A percentile compares a stretch with the other conserved stretches of the same genome.
Evolutionary conservation across 2,329 filamentous ascomycete genomes (phyloP).

Genomic region (Trichoderma aggressivum): DNA sequence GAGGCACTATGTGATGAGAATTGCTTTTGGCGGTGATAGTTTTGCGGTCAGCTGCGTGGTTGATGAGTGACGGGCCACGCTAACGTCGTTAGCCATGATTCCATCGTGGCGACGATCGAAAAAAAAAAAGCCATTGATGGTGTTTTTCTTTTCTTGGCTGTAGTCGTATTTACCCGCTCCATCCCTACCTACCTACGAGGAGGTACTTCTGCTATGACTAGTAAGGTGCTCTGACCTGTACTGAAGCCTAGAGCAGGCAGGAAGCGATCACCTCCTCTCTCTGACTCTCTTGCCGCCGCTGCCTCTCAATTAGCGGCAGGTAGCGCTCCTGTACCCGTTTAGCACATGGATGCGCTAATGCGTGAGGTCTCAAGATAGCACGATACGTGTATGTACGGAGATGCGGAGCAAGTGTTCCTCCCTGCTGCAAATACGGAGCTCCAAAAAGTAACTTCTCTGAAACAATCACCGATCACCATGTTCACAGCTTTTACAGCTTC

Average conservation of each 20-base stretch:
- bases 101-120: not conserved
- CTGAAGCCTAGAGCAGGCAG: not conserved
- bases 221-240: not conserved
- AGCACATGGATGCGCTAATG: constrained; percentile 1
- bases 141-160: not conserved
- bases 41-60: constrained; percentile 3
- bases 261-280: not conserved
- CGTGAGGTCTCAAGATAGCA: not conserved
- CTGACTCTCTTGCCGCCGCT: not conserved
- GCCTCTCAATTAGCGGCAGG: not conserved
- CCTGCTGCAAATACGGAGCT: not conserved
- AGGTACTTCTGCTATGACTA: not conserved
- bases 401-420: not conserved
- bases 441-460: not conserved
- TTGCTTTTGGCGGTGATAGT: constrained; percentile 4
- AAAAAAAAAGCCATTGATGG: not conserved
- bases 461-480: not conserved
- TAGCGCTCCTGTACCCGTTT: constrained; percentile 3
- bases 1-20: constrained; percentile 10
- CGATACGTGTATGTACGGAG: not conserved
- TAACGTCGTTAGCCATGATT: not conserved
- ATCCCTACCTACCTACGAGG: not conserved
- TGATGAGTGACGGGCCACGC: not conserved
- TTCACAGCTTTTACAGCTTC: not conserved
- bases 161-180: not conserved